Evolutionary conservation across 805 yeast genomes (phyloP).

Genomic region (Vanderwaltozyma verrucispora): DNA sequence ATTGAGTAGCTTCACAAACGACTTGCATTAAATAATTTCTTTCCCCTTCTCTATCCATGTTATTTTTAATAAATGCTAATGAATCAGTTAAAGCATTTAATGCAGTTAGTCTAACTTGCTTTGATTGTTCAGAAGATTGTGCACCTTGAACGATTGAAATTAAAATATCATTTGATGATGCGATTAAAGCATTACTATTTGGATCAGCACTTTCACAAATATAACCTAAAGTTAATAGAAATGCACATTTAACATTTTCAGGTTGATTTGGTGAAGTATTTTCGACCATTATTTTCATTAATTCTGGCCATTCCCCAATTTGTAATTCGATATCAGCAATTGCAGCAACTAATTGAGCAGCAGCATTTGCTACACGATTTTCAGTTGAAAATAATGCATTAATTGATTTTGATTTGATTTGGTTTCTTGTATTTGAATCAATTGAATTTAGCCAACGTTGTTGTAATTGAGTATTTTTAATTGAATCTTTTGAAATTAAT

Average conservation of each 20-base stretch:
- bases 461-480: constrained; percentile 46
- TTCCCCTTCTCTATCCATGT: constrained; percentile 90
- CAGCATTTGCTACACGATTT: constrained; percentile 69
- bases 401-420: constrained; percentile 58
- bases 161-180: constrained; percentile 84
- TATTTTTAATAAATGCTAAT: constrained; percentile 75
- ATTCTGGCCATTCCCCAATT: constrained; percentile 74
- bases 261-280: constrained; percentile 76
- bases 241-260: constrained; percentile 73
- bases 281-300: constrained; percentile 74
- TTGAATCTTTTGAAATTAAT: constrained; percentile 67
- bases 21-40: constrained; percentile 97
- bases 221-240: constrained; percentile 84
- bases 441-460: constrained; percentile 62
- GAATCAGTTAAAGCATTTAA: constrained; percentile 86
- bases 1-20: constrained; percentile 98
- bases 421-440: constrained; percentile 42
- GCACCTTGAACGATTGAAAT: constrained; percentile 98
- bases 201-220: constrained; percentile 95
- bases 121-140: constrained; percentile 65
- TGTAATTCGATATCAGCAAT: constrained; percentile 96
- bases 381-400: constrained; percentile 56
- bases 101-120: constrained; percentile 76
- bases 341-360: constrained; percentile 92
- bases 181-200: constrained; percentile 50